Conservation (phyloP, 768 basidiomycete species). For the Mrakia frigida region DNA sequence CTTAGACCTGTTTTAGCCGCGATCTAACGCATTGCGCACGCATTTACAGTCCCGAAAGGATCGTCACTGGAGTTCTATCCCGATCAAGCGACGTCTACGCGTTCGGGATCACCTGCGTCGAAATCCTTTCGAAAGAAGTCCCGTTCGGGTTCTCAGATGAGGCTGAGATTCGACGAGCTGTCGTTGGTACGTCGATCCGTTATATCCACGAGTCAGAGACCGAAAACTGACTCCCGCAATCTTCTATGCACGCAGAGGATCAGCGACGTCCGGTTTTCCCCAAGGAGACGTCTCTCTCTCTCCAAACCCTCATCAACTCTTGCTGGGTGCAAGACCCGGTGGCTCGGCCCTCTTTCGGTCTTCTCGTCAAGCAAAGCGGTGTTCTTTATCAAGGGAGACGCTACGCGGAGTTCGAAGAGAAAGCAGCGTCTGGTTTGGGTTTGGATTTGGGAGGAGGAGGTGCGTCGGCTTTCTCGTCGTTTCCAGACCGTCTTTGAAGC, state of each 20-base stretch:
- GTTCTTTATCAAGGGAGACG: neutral
- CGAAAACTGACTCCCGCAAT: neutral
- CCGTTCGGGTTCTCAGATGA: constrained; percentile 38
- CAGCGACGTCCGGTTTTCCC: constrained; percentile 34
- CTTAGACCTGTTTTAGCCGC: too few relatives aligned
- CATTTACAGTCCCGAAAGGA: constrained; percentile 6
- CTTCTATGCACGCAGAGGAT: neutral
- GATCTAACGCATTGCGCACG: neutral
- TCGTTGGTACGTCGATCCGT: constrained; percentile 32
- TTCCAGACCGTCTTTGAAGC: neutral
- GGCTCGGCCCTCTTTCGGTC: constrained; percentile 34
- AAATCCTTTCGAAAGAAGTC: constrained; percentile 41
- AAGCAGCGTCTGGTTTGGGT: neutral
- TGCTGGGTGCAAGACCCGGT: constrained; percentile 37
- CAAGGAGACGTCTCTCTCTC: constrained; percentile 16
- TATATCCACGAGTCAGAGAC: too few relatives aligned
- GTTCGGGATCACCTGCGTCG: constrained; percentile 61
- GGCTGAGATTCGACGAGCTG: constrained; percentile 50
- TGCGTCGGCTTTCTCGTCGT: neutral
- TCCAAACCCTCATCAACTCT: constrained; percentile 33
- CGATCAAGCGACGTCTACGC: constrained; percentile 63
- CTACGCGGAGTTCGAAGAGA: neutral
- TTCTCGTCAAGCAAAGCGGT: constrained; percentile 32
- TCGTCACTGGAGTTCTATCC: constrained; percentile 47
- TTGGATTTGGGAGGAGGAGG: constrained; percentile 1